Evolutionary conservation across 257 asterid species (phyloP).

Genomic region (Orobanche coerulescens): DNA sequence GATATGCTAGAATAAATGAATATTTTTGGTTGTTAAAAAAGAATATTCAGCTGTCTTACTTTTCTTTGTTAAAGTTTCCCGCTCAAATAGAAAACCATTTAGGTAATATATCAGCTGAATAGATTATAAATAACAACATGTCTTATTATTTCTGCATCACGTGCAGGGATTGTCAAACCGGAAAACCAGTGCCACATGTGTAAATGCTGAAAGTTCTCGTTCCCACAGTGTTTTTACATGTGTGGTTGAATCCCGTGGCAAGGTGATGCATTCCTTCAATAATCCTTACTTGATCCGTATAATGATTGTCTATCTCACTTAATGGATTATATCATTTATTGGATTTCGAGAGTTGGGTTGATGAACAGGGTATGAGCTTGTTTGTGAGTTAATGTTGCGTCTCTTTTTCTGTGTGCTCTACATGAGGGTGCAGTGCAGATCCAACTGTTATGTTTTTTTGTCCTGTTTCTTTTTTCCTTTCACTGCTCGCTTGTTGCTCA

Average conservation of each 20-base stretch:
- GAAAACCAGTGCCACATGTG: slow-evolving; percentile 80
- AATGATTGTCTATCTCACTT: not conserved
- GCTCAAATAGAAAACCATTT: slow-evolving; percentile 12
- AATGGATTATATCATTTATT: slow-evolving; percentile 10
- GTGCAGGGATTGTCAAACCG: slow-evolving; percentile 89
- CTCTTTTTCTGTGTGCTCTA: slow-evolving; percentile 3
- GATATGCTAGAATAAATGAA: not conserved
- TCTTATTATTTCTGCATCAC: slow-evolving; percentile 16
- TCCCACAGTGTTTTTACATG: slow-evolving; percentile 98
- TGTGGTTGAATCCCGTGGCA: slow-evolving; percentile 92
- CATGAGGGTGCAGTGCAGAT: not conserved
- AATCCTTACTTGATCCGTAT: not conserved
- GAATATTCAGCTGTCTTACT: not conserved
- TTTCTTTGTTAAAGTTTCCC: not conserved
- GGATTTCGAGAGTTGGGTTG: slow-evolving; percentile 13
- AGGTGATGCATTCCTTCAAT: slow-evolving; percentile 44
- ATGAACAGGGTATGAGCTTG: slow-evolving; percentile 8
- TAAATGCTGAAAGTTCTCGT: slow-evolving; percentile 97
- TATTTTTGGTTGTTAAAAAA: slow-evolving; percentile 4
- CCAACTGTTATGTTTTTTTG: not conserved
- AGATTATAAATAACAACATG: slow-evolving; percentile 11
- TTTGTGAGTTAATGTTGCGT: not conserved
- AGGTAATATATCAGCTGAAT: slow-evolving; percentile 6
- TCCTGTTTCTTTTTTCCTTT: not conserved
- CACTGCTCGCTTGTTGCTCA: slow-evolving; percentile 3